Evolutionary conservation across 768 basidiomycete genomes (phyloP).

Genomic region (Pholiota conissans): DNA sequence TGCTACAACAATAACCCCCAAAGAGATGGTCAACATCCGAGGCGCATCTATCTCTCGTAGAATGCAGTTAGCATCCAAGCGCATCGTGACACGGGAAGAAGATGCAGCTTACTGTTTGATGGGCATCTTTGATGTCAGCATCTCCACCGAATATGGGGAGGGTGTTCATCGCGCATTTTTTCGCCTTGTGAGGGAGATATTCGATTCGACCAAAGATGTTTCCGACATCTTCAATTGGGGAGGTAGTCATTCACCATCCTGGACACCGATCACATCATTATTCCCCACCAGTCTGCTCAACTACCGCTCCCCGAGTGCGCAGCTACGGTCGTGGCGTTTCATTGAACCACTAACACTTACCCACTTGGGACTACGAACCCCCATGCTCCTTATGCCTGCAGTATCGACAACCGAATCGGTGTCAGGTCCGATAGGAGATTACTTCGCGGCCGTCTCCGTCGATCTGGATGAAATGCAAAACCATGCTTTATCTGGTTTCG

Average conservation of each 20-base stretch:
- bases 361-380: not conserved
- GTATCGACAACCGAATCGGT: not conserved
- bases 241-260: not conserved
- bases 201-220: not conserved
- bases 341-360: slow-evolving; percentile 1
- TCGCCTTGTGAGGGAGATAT: slow-evolving; percentile 10
- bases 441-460: not conserved
- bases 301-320: not conserved
- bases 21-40: not conserved
- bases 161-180: slow-evolving; percentile 14
- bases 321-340: not conserved
- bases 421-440: not conserved
- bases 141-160: slow-evolving; percentile 15
- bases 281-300: not conserved
- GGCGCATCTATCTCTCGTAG: not conserved
- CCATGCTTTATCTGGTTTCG: not conserved
- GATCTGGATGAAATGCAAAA: too few relatives aligned
- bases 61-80: slow-evolving; percentile 9
- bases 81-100: slow-evolving; percentile 11
- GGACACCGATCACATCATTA: not conserved
- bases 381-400: not conserved
- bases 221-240: slow-evolving; percentile 1
- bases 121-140: slow-evolving; percentile 13
- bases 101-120: slow-evolving; percentile 13
- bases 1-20: slow-evolving; percentile 6